Conservation (phyloP, 129 eudicot species). For the Heracleum sosnowskyi region DNA sequence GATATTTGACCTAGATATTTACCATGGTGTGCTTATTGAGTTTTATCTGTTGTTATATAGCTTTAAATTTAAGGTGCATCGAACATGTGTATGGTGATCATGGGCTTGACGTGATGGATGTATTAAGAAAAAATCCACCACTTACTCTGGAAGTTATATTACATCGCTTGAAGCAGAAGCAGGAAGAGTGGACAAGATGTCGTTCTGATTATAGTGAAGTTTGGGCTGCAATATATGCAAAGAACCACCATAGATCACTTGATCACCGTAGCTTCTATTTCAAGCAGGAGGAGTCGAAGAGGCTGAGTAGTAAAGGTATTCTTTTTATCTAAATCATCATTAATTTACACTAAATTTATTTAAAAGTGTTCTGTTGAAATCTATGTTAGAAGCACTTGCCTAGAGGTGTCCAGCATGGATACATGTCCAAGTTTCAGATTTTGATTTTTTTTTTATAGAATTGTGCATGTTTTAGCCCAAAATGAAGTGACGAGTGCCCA, state of each 20-base stretch:
- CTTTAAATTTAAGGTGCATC: constrained; percentile 76
- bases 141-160: constrained; percentile 79
- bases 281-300: constrained; percentile 92
- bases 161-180: constrained; percentile 90
- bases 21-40: not conserved
- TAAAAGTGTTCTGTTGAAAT: not conserved
- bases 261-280: constrained; percentile 97
- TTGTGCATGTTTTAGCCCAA: not conserved
- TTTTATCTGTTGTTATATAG: constrained; percentile 31
- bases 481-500: not conserved
- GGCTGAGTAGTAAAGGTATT: constrained; percentile 84
- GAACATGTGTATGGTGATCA: constrained; percentile 95
- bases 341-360: not conserved
- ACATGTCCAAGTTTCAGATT: not conserved
- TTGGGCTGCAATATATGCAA: constrained; percentile 84
- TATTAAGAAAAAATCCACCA: constrained; percentile 66
- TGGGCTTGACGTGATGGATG: constrained; percentile 93
- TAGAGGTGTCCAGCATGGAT: not conserved
- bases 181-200: constrained; percentile 92
- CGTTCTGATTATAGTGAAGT: constrained; percentile 80
- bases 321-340: not conserved
- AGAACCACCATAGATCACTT: constrained; percentile 86
- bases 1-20: not conserved
- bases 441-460: not conserved
- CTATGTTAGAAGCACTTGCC: not conserved